A percentile compares a stretch with the other conserved stretches of the same genome.
These are phyloP conservation scores for Prototheca wickerhamii DNA, from an alignment of 163 green algal genomes.

Conservation along the genomic window DNA sequence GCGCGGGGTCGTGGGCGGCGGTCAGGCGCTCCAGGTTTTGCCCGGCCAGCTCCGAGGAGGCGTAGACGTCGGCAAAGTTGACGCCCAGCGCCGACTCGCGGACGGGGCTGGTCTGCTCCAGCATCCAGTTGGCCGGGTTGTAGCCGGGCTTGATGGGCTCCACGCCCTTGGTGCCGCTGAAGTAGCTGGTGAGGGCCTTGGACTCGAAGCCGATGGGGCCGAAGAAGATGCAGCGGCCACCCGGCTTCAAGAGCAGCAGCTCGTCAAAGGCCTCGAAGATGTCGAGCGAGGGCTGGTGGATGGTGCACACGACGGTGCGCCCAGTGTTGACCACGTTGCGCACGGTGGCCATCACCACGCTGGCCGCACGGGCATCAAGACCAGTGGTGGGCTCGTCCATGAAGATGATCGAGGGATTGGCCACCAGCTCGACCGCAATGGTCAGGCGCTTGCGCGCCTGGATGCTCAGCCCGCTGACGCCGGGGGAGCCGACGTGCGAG, in stretches of 20 bases:
- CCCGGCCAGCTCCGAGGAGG: conserved; percentile 2
- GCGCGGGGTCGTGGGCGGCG: neutral
- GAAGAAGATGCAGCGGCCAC: conserved; percentile 55
- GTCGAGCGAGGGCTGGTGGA: conserved; percentile 46
- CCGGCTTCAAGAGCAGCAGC: conserved; percentile 59
- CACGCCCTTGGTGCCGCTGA: conserved; percentile 44
- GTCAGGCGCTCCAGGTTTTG: neutral
- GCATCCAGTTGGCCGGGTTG: conserved; percentile 36
- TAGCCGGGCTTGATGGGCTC: conserved; percentile 5
- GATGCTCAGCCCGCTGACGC: conserved; percentile 33
- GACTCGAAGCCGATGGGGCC: conserved; percentile 49
- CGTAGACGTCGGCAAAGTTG: conserved; percentile 37
- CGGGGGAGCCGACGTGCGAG: conserved; percentile 29
- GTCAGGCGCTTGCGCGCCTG: conserved; percentile 61
- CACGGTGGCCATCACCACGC: conserved; percentile 66
- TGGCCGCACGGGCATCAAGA: conserved; percentile 70
- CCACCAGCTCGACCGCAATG: conserved; percentile 60
- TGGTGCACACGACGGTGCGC: conserved; percentile 45
- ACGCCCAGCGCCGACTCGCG: conserved; percentile 23
- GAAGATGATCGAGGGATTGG: conserved; percentile 56
- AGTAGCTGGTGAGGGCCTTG: conserved; percentile 50
- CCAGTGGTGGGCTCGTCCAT: conserved; percentile 44
- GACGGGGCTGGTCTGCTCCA: conserved; percentile 32
- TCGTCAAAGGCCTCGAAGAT: conserved; percentile 65
- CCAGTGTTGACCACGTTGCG: conserved; percentile 36